Evolutionary conservation across 805 yeast genomes (phyloP), one percentile per base, ranked within the genome.

Genomic region (Nakazawaea wyomingensis): DNA sequence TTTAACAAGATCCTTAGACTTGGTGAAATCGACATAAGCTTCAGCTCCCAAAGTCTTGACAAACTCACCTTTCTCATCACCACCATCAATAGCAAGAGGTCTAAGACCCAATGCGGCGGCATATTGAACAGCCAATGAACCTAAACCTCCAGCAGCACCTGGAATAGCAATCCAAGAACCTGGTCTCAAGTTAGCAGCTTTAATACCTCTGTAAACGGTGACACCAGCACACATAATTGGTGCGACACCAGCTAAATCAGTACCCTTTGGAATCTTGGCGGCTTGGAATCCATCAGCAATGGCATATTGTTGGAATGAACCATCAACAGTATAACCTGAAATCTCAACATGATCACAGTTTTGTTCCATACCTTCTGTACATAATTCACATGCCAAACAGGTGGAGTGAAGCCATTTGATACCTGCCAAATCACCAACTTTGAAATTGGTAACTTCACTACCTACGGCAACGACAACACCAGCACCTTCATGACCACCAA

Each of bases 401-500:
- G 89, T 80, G 48, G 83, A 78, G 64, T 83, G 82, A 60, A 85
- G 69, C 93, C 93, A 85, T 65, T 85, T 85, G 60, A 86, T 69
- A 56, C 95, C 95, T 31, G 90, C 95, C 46, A 66, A 69, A 64
- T 85, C 95, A 56, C 95, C 95, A 50, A 82, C 68, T 61, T 83
- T 75, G 66, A 84, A 82, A 61, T 81, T 81, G 45, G 61, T 67
- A 46, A 85, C 95, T 54, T 74, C 71, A 37, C 69, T 66, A 52
- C 95, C 95, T 58, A 74, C 71, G 48, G 82, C 90, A 48, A 84
- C 93, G 51, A 85, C 93, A 41, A 76, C 75, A 61, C 95, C 95
- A 21, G 91, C 90, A 68, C 93, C 95, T 68, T 85, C 95, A 67
- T 85, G 95, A 54, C 95, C 95, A 50, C 91, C 93, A 38, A 85